Conservation (phyloP, 805 yeast genomes). For the Saccharomycopsis fodiens region DNA sequence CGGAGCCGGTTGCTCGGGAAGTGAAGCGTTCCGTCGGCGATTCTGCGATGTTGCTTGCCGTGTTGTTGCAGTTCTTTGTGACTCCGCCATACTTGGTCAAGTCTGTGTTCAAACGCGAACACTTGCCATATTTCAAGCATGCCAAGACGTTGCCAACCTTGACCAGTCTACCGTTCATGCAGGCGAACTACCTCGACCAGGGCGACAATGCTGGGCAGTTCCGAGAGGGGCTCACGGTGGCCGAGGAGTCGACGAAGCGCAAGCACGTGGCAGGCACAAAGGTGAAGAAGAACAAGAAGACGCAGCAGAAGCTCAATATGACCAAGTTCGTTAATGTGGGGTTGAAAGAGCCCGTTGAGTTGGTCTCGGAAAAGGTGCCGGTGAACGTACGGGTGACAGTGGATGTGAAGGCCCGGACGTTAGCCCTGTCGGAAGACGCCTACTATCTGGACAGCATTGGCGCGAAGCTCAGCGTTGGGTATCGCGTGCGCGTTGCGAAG, state of each 20-base stretch:
- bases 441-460: conserved; percentile 51
- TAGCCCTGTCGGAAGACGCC: conserved; percentile 67
- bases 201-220: conserved; percentile 27
- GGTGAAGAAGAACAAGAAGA: conserved; percentile 36
- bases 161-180: conserved; percentile 70
- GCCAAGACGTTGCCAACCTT: conserved; percentile 69
- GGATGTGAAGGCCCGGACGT: conserved; percentile 48
- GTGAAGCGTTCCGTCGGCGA: conserved; percentile 18
- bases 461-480: conserved; percentile 58
- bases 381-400: conserved; percentile 76
- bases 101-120: conserved; percentile 46
- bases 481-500: conserved; percentile 61
- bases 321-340: conserved; percentile 82
- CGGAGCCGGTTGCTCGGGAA: conserved; percentile 23
- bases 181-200: conserved; percentile 25
- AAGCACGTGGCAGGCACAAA: conserved; percentile 21
- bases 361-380: conserved; percentile 57
- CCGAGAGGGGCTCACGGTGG: conserved; percentile 46
- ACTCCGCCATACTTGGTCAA: conserved; percentile 79
- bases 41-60: conserved; percentile 43
- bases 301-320: conserved; percentile 41
- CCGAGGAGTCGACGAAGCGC: conserved; percentile 21
- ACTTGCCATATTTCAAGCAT: conserved; percentile 42
- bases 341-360: conserved; percentile 45
- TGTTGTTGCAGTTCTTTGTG: conserved; percentile 68